Evolutionary conservation across 164 flowering plant genomes (phyloP).

Genomic region (Vitis labrusca): DNA sequence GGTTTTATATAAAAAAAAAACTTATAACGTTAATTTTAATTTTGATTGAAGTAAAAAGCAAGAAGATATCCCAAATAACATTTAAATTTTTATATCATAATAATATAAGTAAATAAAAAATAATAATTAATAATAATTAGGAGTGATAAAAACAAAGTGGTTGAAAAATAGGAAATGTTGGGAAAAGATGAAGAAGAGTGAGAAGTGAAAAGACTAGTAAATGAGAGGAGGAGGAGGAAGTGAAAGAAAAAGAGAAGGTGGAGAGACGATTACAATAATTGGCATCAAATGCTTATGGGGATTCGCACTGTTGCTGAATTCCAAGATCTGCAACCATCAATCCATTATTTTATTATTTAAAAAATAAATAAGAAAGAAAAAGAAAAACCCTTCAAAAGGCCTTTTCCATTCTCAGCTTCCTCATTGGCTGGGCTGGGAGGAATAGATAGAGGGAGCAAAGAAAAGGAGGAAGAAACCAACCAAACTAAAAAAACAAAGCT

Average conservation of each 20-base stretch:
- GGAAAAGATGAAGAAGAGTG: no score
- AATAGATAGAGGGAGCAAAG: not conserved
- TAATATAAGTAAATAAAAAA: no score
- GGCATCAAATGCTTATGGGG: constrained; percentile 75
- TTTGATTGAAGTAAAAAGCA: no score
- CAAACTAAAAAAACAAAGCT: not conserved
- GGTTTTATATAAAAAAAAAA: no score
- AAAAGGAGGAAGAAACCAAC: not conserved
- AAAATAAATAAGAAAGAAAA: not conserved
- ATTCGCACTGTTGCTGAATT: constrained; percentile 68
- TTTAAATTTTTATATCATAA: no score
- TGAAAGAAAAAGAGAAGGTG: constrained; percentile 17
- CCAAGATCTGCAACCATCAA: constrained; percentile 45
- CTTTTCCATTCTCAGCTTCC: constrained; percentile 1
- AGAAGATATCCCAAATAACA: no score
- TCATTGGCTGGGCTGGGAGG: constrained; percentile 9
- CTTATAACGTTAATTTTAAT: no score
- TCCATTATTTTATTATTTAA: not conserved
- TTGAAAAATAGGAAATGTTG: no score
- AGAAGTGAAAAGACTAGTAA: no score
- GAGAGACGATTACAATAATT: constrained; percentile 50
- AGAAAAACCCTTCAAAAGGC: not conserved
- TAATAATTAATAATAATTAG: no score
- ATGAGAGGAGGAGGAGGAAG: no score
- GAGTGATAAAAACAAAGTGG: no score